Evolutionary conservation across 1,284 basidiomycete genomes (phyloP).

Genomic region (Trametes polyzona): DNA sequence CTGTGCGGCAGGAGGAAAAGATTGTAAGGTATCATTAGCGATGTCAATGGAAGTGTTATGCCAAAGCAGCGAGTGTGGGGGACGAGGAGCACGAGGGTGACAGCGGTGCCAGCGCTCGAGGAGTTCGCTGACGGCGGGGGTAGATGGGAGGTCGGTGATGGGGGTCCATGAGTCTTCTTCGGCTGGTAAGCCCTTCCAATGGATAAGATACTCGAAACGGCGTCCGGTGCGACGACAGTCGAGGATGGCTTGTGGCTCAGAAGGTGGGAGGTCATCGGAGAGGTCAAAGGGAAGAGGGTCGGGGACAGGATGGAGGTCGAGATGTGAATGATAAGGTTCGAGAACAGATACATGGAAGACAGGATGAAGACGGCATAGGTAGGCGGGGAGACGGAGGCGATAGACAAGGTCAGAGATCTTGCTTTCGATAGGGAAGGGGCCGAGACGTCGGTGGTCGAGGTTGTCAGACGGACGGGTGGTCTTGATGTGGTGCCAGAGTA

Average conservation of each 20-base stretch:
- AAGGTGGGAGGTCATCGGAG: constrained; percentile 15
- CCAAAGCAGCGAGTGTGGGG: not conserved
- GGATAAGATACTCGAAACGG: constrained; percentile 37
- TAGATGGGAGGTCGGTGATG: constrained; percentile 38
- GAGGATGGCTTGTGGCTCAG: constrained; percentile 30
- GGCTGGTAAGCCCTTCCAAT: not conserved
- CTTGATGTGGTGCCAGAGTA: constrained; percentile 39
- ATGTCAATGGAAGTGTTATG: not conserved
- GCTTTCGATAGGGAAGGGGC: constrained; percentile 41
- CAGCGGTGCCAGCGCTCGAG: constrained; percentile 38
- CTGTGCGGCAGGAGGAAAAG: not conserved
- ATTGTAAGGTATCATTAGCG: not conserved
- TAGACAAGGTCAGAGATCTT: constrained; percentile 27
- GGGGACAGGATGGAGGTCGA: constrained; percentile 29
- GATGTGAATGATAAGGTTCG: constrained; percentile 37
- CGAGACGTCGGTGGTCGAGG: constrained; percentile 40
- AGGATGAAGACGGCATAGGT: constrained; percentile 38
- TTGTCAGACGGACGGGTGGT: constrained; percentile 44
- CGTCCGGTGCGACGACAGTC: constrained; percentile 35
- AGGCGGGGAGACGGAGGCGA: constrained; percentile 36
- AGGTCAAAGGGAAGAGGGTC: constrained; percentile 26
- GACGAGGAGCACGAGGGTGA: constrained; percentile 33
- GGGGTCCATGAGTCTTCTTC: constrained; percentile 34
- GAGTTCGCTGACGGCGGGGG: constrained; percentile 29
- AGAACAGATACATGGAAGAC: constrained; percentile 48